Conservation (phyloP, 2,329 filamentous ascomycete species). For the Capronia americana region DNA sequence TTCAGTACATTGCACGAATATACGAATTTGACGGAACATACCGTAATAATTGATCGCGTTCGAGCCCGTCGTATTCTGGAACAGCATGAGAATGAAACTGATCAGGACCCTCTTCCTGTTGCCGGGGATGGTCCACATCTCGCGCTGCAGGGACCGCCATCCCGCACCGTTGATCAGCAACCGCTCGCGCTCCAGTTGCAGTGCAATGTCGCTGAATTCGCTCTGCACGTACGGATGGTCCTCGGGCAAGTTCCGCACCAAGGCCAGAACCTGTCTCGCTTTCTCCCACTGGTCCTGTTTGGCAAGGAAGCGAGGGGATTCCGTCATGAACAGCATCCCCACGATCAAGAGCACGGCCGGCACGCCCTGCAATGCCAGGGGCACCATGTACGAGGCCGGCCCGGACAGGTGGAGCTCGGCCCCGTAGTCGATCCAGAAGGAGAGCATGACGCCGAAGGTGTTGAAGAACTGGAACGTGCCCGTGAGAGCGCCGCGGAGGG, state of each 20-base stretch:
- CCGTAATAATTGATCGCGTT: conserved; percentile 63
- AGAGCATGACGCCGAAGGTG: conserved; percentile 45
- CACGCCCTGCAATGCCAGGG: conserved; percentile 68
- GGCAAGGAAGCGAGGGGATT: conserved; percentile 52
- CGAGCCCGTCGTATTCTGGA: conserved; percentile 61
- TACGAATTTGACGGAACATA: neutral
- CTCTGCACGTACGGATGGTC: conserved; percentile 62
- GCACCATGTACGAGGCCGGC: conserved; percentile 65
- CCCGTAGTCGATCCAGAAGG: conserved; percentile 59
- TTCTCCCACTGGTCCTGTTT: conserved; percentile 72
- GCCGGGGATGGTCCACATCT: conserved; percentile 66
- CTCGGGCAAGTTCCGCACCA: conserved; percentile 61
- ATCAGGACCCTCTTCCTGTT: conserved; percentile 60
- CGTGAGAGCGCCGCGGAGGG: conserved; percentile 53
- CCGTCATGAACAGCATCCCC: conserved; percentile 42
- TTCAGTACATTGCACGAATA: too few species aligned
- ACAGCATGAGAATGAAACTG: conserved; percentile 57
- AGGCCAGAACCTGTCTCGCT: conserved; percentile 62
- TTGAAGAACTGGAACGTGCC: conserved; percentile 46
- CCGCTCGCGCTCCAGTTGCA: conserved; percentile 67
- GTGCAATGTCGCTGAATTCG: conserved; percentile 66
- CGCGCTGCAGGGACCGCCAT: conserved; percentile 64
- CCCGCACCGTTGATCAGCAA: conserved; percentile 59
- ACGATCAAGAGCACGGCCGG: conserved; percentile 43
- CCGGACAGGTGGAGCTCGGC: conserved; percentile 55